Evolutionary conservation across 176 grass and related monocot species (phyloP).

Genomic region (Eragrostis nindensis): DNA sequence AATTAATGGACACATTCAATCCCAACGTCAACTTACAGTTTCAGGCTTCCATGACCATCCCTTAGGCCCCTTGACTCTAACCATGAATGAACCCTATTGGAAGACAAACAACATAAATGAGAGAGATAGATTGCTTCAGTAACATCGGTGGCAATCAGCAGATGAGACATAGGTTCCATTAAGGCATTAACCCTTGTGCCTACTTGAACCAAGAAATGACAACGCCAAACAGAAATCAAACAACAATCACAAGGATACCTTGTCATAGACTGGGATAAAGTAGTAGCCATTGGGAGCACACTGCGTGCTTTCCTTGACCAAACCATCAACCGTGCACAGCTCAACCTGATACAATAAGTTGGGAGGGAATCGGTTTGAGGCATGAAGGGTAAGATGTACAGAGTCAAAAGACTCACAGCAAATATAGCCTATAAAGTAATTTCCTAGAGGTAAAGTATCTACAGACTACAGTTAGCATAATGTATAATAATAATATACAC

Average conservation of each 20-base stretch:
- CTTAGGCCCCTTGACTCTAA: conserved; percentile 90
- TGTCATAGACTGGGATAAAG: conserved; percentile 96
- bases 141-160: conserved; percentile 4
- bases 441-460: conserved; percentile 3
- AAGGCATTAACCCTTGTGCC: background rate
- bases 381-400: background rate
- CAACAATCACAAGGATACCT: conserved; percentile 47
- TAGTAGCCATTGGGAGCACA: conserved; percentile 99
- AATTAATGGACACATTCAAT: conserved; percentile 5
- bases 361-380: conserved; percentile 30
- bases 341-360: conserved; percentile 70
- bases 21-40: conserved; percentile 50
- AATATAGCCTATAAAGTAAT: background rate
- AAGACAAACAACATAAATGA: conserved; percentile 25
- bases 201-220: background rate
- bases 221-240: conserved; percentile 16
- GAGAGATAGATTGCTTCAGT: background rate
- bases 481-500: background rate
- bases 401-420: background rate
- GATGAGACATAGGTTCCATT: background rate
- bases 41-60: conserved; percentile 95
- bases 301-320: conserved; percentile 92
- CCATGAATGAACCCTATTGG: conserved; percentile 77
- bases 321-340: conserved; percentile 84
- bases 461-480: conserved; percentile 3